Evolutionary conservation across 371 early-diverging fungal species (phyloP), one percentile per base, ranked within the genome.

Genomic region (Mortierella polycephala): DNA sequence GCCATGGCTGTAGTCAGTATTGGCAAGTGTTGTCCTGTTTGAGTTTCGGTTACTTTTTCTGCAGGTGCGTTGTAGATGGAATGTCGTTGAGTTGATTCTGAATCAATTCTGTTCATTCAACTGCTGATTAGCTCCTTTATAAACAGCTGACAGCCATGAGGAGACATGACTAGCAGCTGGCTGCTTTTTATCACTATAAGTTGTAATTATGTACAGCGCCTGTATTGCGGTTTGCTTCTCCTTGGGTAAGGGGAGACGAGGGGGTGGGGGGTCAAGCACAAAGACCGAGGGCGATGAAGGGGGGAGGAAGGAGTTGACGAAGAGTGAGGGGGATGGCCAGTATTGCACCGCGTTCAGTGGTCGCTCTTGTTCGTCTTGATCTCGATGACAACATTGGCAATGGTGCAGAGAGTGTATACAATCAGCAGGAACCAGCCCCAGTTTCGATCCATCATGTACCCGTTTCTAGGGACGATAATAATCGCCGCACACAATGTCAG

Each of bases 361-460:
- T 57, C 57, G 12, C 40, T n/a, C 58, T 52, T 65, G 53, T 41
- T 53, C 39, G 42, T 21, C 47, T 37, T 64, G 46, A 74, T 55
- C 62, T 77, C 77, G 44, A 77, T 62, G 5, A 65, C 44, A 18
- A 89, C 79, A 62, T 90, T 90, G 57, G 84, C 75, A 0, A 70
- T 68, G 41, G 85, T 88, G 69, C 87, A 88, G n/a, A 83, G 59
- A 39, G 85, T 50, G 70, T 91, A 91, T 20, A 88, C 72, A 13
- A 53, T 67, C 13, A 91, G 83, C 53, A 89, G 84, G 53, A 83
- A 83, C 74, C 82, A 84, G n/a, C 92, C 91, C 81, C 85, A 87
- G 18, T 52, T 21, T 9, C 85, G 70, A 0, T 84, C 80, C 88
- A 90, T 88, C 51, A 83, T 83, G 58, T 85, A 92, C 23, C 84